phyloP scores from a whole-genome alignment of 306 rosid species.

The Adenanthera pavonina region DNA sequence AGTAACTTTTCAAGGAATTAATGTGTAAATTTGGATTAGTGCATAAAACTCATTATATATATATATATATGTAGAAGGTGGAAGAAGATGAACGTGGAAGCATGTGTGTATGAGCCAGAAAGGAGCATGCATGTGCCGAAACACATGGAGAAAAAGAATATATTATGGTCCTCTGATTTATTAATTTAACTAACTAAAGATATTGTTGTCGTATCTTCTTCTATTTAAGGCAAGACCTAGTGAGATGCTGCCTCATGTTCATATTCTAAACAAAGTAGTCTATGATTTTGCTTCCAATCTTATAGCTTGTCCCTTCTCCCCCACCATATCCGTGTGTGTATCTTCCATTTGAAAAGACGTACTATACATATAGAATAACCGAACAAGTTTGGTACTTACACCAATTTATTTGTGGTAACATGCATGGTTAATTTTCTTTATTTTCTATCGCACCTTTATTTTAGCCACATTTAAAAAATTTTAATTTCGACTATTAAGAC shows the following conservation, averaged over 20 bases:
- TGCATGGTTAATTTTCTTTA: constrained; percentile 1
- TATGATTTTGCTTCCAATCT: constrained; percentile 13
- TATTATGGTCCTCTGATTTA: constrained; percentile 33
- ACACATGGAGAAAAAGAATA: constrained; percentile 41
- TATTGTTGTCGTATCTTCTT: constrained; percentile 20
- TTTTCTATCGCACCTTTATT: not conserved
- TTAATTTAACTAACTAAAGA: constrained; percentile 24
- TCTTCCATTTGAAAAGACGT: constrained; percentile 35
- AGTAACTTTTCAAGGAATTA: no score
- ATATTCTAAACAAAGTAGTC: constrained; percentile 18
- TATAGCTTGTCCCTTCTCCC: constrained; percentile 49
- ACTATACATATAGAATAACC: constrained; percentile 19
- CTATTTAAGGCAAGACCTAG: constrained; percentile 3
- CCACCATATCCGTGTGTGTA: constrained; percentile 27
- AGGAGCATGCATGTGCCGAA: constrained; percentile 41
- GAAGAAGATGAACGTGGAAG: constrained; percentile 32
- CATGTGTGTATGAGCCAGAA: constrained; percentile 33
- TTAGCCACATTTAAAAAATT: not conserved
- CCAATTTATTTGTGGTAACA: constrained; percentile 41
- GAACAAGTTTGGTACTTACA: constrained; percentile 46
- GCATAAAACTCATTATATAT: no score
- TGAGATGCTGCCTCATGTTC: constrained; percentile 15
- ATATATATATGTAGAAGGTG: not conserved
- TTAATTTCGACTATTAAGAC: no score
- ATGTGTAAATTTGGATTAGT: no score